phyloP scores from a whole-genome alignment of 139 green algal species.

The Chlorella sp. region DNA sequence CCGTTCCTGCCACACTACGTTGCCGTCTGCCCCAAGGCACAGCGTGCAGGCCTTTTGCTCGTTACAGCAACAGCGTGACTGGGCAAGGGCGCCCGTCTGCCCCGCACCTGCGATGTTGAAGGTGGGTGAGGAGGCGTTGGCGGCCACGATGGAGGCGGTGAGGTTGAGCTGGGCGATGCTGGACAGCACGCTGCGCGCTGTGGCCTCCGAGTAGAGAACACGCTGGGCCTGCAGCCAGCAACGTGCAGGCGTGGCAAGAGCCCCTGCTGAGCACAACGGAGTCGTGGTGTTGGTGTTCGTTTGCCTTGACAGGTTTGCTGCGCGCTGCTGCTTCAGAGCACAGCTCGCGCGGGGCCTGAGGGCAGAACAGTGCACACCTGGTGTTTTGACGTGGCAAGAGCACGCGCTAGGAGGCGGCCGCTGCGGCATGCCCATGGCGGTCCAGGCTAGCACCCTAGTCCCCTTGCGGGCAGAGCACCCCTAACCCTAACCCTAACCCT shows the following conservation, averaged over 20 bases:
- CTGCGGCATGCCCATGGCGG: background rate
- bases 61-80: no score
- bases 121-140: background rate
- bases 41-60: no score
- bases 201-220: background rate
- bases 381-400: no score
- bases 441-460: background rate
- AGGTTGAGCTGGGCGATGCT: background rate
- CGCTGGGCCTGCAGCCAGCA: background rate
- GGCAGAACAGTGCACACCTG: no score
- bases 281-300: background rate
- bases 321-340: background rate
- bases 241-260: background rate
- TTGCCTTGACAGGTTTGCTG: background rate
- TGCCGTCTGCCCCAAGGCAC: no score
- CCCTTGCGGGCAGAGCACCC: no score
- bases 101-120: background rate
- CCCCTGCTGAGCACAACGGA: background rate
- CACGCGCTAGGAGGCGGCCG: background rate
- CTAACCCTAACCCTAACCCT: no score
- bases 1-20: no score
- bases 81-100: no score
- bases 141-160: background rate
- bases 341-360: no score
- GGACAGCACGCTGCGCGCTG: background rate